phyloP scores from a whole-genome alignment of 805 yeast species.

The Cyberlindnera bimundalis region DNA sequence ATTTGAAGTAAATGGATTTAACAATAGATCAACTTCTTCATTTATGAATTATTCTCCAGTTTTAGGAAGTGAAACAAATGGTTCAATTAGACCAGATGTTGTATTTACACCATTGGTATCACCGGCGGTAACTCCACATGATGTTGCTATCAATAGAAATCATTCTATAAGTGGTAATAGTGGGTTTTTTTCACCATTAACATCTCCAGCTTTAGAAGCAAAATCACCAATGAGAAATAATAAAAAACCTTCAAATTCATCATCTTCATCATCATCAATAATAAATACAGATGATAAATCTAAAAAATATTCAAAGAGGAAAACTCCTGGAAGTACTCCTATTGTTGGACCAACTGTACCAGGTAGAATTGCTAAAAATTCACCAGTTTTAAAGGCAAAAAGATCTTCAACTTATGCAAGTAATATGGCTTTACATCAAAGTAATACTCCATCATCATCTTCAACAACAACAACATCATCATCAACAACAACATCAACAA shows the following conservation, averaged over 20 bases:
- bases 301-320: slow-evolving; percentile 32
- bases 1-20: slow-evolving; percentile 16
- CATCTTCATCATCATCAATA: no score
- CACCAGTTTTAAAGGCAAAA: slow-evolving; percentile 37
- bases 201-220: slow-evolving; percentile 66
- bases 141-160: slow-evolving; percentile 20
- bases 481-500: not conserved
- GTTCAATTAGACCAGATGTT: slow-evolving; percentile 48
- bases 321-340: slow-evolving; percentile 39
- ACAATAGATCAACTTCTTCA: slow-evolving; percentile 7
- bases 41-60: slow-evolving; percentile 21
- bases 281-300: slow-evolving; percentile 23
- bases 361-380: slow-evolving; percentile 32
- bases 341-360: slow-evolving; percentile 35
- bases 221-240: slow-evolving; percentile 27
- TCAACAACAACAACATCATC: slow-evolving; percentile 4
- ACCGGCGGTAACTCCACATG: slow-evolving; percentile 71
- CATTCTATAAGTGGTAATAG: slow-evolving; percentile 10
- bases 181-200: slow-evolving; percentile 44
- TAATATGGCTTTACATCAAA: slow-evolving; percentile 17
- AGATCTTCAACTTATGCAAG: slow-evolving; percentile 21
- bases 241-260: slow-evolving; percentile 9
- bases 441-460: slow-evolving; percentile 18
- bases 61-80: slow-evolving; percentile 10
- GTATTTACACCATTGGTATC: slow-evolving; percentile 75